Conservation (phyloP, 2,329 filamentous ascomycete genomes). For the Colletotrichum plurivorum region DNA sequence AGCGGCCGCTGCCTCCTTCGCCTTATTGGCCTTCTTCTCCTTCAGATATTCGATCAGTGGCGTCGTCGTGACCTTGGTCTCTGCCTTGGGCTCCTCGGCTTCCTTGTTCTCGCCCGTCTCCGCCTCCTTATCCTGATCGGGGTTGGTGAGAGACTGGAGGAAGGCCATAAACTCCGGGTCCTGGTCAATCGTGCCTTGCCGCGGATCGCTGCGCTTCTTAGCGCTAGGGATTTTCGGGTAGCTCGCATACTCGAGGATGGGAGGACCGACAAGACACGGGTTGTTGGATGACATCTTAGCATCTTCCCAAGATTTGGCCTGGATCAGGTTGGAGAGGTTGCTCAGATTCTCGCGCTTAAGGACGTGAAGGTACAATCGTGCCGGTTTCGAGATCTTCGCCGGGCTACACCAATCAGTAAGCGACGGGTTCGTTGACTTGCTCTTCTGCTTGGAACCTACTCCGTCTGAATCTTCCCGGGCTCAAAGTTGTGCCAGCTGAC, state of each 20-base stretch:
- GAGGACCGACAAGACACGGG: conserved; percentile 81
- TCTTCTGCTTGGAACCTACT: conserved; percentile 69
- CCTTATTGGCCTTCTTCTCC: conserved; percentile 88
- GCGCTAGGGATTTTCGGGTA: conserved; percentile 86
- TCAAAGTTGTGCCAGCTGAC: conserved; percentile 85
- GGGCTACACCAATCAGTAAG: conserved; percentile 63
- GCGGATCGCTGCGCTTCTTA: conserved; percentile 82
- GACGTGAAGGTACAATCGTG: conserved; percentile 87
- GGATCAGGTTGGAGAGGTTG: conserved; percentile 78
- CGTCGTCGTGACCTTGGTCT: conserved; percentile 80
- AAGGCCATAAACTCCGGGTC: conserved; percentile 97
- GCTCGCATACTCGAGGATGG: conserved; percentile 84
- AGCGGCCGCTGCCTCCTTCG: conserved; percentile 68
- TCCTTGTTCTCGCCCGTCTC: conserved; percentile 60
- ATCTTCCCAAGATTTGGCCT: conserved; percentile 81
- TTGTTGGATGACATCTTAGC: conserved; percentile 82
- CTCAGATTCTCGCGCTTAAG: conserved; percentile 78
- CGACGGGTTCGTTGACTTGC: conserved; percentile 10
- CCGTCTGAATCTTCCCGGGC: conserved; percentile 81
- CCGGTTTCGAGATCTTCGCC: conserved; percentile 87
- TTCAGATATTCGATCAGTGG: conserved; percentile 91
- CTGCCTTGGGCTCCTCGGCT: conserved; percentile 64
- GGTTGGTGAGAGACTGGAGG: conserved; percentile 87
- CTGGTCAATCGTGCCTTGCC: conserved; percentile 96
- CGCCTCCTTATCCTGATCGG: conserved; percentile 63